A percentile compares a stretch with the other conserved stretches of the same genome.
These are phyloP conservation scores for Zygnema circumcarinatum DNA, from an alignment of 139 green algal genomes.

Conservation along the genomic window DNA sequence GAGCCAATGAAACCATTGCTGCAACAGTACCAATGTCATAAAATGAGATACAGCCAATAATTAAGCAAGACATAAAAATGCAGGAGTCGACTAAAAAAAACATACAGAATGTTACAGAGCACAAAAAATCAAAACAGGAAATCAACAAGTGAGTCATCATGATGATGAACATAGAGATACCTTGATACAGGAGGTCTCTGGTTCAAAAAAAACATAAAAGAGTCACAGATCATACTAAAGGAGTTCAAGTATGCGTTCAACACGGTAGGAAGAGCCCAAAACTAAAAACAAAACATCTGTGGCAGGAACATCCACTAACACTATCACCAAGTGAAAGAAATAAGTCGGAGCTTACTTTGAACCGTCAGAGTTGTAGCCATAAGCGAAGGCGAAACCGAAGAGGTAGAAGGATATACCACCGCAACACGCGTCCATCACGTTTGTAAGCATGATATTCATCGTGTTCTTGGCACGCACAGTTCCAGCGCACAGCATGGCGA, in stretches of 20 bases:
- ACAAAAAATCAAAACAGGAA: not conserved
- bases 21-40: not conserved
- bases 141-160: no score
- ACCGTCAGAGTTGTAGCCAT: conserved; percentile 50
- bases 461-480: conserved; percentile 87
- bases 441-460: conserved; percentile 91
- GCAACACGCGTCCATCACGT: conserved; percentile 79
- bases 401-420: conserved; percentile 74
- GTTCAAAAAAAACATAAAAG: no score
- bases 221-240: no score
- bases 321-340: no score
- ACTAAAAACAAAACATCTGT: no score
- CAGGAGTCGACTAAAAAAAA: not conserved
- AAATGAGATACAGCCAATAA: not conserved
- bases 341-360: not conserved
- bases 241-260: no score
- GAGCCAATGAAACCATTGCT: conserved; percentile 72
- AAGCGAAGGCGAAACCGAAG: conserved; percentile 76
- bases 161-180: no score
- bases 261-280: no score
- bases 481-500: conserved; percentile 87
- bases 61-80: not conserved
- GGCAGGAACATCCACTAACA: no score
- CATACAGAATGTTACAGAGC: not conserved
- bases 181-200: no score